phyloP scores from a whole-genome alignment of 495 filamentous ascomycete genomes.

The Neurospora sp. region DNA sequence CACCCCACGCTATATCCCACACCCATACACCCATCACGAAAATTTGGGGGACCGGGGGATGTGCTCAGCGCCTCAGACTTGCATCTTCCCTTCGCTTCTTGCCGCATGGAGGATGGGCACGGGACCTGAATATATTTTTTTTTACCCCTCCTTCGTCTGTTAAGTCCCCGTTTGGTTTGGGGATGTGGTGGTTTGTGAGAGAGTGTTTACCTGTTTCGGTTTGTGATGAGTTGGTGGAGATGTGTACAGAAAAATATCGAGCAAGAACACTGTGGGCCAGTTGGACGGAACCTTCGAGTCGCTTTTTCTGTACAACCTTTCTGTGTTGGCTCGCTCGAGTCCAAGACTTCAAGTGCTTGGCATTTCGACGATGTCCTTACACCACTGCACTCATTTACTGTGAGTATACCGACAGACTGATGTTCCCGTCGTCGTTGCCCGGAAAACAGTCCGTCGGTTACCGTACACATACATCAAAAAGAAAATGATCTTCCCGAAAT shows the following conservation, averaged over 20 bases:
- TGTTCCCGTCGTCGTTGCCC: not conserved
- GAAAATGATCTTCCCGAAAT: not conserved
- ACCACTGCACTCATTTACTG: too few species aligned
- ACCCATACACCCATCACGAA: not conserved
- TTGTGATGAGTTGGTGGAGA: not conserved
- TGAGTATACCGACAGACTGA: not conserved
- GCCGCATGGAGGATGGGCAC: slow-evolving; percentile 2
- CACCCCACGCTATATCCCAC: not conserved
- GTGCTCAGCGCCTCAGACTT: not conserved
- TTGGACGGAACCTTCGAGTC: too few species aligned
- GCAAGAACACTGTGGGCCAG: too few species aligned
- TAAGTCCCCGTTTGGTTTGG: not conserved
- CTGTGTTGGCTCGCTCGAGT: not conserved
- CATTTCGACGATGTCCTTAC: too few species aligned
- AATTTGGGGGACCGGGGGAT: not conserved
- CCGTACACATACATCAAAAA: too few species aligned
- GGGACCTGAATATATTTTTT: slow-evolving; percentile 6
- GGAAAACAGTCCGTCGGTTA: not conserved
- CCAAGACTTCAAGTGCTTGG: not conserved
- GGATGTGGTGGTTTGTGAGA: not conserved
- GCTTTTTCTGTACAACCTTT: not conserved
- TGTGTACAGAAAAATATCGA: not conserved
- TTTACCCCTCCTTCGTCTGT: not conserved
- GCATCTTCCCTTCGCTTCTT: not conserved
- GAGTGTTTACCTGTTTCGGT: not conserved